A percentile compares a stretch with the other conserved stretches of the same genome.
phyloP scores from a whole-genome alignment of 306 rosid species.

The Oxytropis ochrocephala region DNA sequence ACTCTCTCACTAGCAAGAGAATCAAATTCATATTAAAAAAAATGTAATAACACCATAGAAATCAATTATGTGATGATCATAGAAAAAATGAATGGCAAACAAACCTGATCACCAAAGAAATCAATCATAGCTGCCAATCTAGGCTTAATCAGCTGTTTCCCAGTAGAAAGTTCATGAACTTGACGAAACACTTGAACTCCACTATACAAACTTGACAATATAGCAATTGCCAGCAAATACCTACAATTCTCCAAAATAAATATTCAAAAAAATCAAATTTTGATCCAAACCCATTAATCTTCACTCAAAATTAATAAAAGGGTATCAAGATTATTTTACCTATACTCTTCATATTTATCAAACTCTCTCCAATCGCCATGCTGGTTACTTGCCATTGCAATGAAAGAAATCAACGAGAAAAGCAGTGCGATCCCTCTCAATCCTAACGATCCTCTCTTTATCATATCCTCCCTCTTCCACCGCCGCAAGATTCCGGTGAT shows the following conservation, averaged over 20 bases:
- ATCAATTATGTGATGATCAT: neutral
- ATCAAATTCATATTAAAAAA: neutral
- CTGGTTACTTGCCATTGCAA: constrained; percentile 56
- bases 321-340: constrained; percentile 14
- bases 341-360: constrained; percentile 59
- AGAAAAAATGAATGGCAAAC: neutral
- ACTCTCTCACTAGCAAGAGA: neutral
- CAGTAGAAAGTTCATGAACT: constrained; percentile 40
- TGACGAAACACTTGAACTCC: constrained; percentile 45
- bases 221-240: constrained; percentile 58
- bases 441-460: constrained; percentile 46
- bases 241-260: constrained; percentile 24
- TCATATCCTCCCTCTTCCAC: constrained; percentile 59
- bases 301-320: neutral
- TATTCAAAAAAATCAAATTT: neutral
- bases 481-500: constrained; percentile 37
- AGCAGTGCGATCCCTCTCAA: constrained; percentile 52
- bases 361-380: constrained; percentile 58
- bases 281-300: constrained; percentile 11
- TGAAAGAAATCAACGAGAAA: constrained; percentile 48
- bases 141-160: constrained; percentile 32
- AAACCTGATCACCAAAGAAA: constrained; percentile 76
- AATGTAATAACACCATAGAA: neutral
- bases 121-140: constrained; percentile 39
- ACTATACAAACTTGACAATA: constrained; percentile 51